phyloP scores from a whole-genome alignment of 106 monocot species.

The Phalaenopsis equestris region DNA sequence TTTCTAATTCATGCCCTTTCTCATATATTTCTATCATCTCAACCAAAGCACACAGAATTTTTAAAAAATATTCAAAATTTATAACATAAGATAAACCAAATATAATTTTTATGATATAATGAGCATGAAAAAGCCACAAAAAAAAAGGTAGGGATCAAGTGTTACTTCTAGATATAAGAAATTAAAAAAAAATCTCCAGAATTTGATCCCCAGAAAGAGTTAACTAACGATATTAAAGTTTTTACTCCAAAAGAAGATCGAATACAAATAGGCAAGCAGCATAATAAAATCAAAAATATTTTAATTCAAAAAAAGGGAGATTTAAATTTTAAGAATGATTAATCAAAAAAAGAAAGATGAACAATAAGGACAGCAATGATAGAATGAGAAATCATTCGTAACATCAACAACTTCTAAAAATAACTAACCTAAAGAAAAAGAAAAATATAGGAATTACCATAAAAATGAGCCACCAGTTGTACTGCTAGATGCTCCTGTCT shows the following conservation, averaged over 20 bases:
- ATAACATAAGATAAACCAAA: background rate
- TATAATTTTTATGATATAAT: background rate
- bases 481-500: slow-evolving; percentile 97
- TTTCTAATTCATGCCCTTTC: background rate
- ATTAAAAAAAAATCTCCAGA: background rate
- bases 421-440: background rate
- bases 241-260: background rate
- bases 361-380: slow-evolving; percentile 37
- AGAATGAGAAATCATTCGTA: slow-evolving; percentile 94
- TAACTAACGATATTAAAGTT: background rate
- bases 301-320: slow-evolving; percentile 1
- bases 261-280: background rate
- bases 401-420: background rate
- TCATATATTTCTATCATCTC: background rate
- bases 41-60: background rate
- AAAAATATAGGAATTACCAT: slow-evolving; percentile 52
- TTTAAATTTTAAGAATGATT: background rate
- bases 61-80: background rate
- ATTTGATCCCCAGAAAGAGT: no score
- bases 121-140: background rate
- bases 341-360: background rate
- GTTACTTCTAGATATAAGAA: background rate
- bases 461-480: slow-evolving; percentile 97
- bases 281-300: background rate
- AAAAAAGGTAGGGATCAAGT: no score